Conservation (phyloP, 2,329 filamentous ascomycete genomes). For the Colletotrichum sp. region DNA sequence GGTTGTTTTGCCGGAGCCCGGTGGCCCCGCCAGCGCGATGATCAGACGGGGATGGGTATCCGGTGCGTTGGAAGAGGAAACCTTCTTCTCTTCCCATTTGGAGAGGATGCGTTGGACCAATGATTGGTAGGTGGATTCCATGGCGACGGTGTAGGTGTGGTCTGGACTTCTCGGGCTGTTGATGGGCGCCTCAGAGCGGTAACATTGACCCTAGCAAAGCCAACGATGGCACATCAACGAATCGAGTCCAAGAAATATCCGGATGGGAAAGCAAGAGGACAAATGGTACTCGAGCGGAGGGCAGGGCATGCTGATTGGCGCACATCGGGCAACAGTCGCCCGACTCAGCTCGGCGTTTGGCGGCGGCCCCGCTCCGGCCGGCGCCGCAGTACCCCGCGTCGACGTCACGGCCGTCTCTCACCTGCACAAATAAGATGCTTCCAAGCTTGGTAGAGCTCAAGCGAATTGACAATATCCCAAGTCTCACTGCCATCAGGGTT, state of each 20-base stretch:
- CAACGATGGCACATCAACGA: not conserved
- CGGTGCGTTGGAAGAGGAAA: not conserved
- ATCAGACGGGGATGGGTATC: constrained; percentile 24
- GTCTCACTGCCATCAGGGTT: not conserved
- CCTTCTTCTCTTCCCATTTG: constrained; percentile 25
- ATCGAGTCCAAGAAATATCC: not conserved
- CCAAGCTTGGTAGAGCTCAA: not conserved
- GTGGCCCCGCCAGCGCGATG: constrained; percentile 35
- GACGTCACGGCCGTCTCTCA: not conserved
- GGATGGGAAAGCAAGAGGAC: not conserved
- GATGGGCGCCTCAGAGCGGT: not conserved
- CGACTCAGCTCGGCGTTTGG: constrained; percentile 1
- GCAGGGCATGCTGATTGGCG: not conserved
- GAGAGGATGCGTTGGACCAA: constrained; percentile 25
- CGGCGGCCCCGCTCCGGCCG: constrained; percentile 10
- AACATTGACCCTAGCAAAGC: not conserved
- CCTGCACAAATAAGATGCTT: not conserved
- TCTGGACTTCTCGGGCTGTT: not conserved
- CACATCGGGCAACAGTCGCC: constrained; percentile 3
- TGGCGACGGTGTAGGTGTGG: not conserved
- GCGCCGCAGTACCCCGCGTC: constrained; percentile 10
- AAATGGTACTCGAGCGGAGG: not conserved
- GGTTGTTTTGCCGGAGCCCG: constrained; percentile 35
- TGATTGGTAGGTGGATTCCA: constrained; percentile 29
- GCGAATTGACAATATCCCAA: not conserved